Evolutionary conservation across 768 basidiomycete genomes (phyloP).

Genomic region (Ramaria rubella): DNA sequence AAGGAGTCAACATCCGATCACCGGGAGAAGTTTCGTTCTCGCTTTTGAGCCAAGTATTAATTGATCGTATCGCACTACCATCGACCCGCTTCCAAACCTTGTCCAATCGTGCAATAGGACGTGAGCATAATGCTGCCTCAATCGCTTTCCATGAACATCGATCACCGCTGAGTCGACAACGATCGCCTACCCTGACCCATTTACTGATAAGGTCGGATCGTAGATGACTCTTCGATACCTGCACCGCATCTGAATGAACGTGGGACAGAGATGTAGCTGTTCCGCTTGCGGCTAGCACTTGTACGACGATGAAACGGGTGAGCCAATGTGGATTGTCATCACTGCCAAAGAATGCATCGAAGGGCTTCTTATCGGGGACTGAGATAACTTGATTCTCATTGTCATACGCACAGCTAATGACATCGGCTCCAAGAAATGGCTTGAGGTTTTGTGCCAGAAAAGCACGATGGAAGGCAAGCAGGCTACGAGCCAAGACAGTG

Average conservation of each 20-base stretch:
- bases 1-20: conserved; percentile 51
- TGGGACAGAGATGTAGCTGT: neutral
- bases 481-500: conserved; percentile 52
- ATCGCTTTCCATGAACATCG: conserved; percentile 78
- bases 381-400: neutral
- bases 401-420: neutral
- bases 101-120: conserved; percentile 68
- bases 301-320: conserved; percentile 63
- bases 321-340: conserved; percentile 76
- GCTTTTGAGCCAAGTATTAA: conserved; percentile 36
- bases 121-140: conserved; percentile 58
- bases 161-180: conserved; percentile 66
- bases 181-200: conserved; percentile 70
- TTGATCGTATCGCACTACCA: conserved; percentile 44
- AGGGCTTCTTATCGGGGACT: neutral
- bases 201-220: conserved; percentile 65
- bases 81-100: conserved; percentile 80
- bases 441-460: conserved; percentile 36
- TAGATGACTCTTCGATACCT: conserved; percentile 42
- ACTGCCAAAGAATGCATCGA: conserved; percentile 50
- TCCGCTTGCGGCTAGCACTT: conserved; percentile 56
- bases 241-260: conserved; percentile 14
- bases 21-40: conserved; percentile 27
- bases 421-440: neutral
- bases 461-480: conserved; percentile 54